A percentile compares a stretch with the other conserved stretches of the same genome.
Conservation (phyloP, 345 rosid species). For the Eucalyptus cloeziana region DNA sequence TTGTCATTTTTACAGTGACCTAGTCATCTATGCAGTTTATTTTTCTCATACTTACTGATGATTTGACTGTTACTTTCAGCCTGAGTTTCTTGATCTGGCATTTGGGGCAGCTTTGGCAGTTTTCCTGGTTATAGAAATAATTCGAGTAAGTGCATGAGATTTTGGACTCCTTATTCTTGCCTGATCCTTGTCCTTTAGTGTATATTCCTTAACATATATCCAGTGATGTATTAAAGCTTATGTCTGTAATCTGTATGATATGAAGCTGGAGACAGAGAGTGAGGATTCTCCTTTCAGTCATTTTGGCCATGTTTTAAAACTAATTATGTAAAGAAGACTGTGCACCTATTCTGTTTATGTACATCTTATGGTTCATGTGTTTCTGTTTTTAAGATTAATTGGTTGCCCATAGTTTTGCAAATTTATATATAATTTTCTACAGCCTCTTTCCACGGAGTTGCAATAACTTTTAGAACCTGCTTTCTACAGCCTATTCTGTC, state of each 20-base stretch:
- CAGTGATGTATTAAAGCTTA: neutral
- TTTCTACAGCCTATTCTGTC: neutral
- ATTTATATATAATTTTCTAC: neutral
- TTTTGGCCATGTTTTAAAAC: neutral
- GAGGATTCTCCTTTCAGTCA: neutral
- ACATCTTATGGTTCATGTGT: neutral
- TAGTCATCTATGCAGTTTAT: neutral
- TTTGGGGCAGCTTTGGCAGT: slow-evolving; percentile 90
- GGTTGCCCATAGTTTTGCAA: neutral
- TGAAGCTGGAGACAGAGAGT: neutral
- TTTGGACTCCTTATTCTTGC: neutral
- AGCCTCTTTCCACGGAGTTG: neutral
- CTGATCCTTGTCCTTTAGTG: neutral
- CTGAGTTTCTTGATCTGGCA: slow-evolving; percentile 88
- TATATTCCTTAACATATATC: neutral
- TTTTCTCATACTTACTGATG: neutral
- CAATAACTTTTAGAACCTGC: neutral
- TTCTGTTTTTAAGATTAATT: neutral
- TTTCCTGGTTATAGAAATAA: slow-evolving; percentile 69
- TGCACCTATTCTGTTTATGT: neutral
- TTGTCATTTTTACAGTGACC: neutral
- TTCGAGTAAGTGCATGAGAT: slow-evolving; percentile 54
- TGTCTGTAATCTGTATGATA: neutral
- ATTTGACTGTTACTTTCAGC: slow-evolving; percentile 36
- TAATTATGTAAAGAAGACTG: neutral